Evolutionary conservation across 805 yeast genomes (phyloP).

Genomic region (Sugiyamaella lignohabitans): DNA sequence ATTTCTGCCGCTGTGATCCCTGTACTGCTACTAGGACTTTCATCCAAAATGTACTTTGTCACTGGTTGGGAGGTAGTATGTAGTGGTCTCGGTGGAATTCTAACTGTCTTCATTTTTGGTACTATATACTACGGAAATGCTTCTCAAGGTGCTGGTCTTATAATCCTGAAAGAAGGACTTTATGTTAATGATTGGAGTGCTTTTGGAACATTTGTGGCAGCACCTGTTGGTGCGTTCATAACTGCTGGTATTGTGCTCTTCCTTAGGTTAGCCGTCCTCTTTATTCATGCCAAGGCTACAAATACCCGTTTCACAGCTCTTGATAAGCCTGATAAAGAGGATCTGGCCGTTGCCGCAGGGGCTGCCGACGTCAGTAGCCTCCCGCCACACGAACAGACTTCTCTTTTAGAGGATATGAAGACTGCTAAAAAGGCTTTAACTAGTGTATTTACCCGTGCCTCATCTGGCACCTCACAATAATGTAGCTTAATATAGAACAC

Average conservation of each 20-base stretch:
- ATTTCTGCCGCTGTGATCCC: slow-evolving; percentile 86
- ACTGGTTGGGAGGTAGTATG: slow-evolving; percentile 74
- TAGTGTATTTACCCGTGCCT: not conserved
- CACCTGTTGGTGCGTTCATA: slow-evolving; percentile 74
- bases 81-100: slow-evolving; percentile 77
- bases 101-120: slow-evolving; percentile 79
- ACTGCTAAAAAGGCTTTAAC: not conserved
- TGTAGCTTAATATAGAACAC: too few relatives aligned
- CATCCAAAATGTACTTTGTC: slow-evolving; percentile 58
- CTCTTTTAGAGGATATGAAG: not conserved
- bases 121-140: slow-evolving; percentile 69
- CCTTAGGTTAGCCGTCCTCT: slow-evolving; percentile 20
- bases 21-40: slow-evolving; percentile 70
- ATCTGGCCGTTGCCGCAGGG: too few relatives aligned
- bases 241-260: slow-evolving; percentile 49
- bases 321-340: slow-evolving; percentile 23
- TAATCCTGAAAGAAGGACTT: slow-evolving; percentile 60
- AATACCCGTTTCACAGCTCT: slow-evolving; percentile 36
- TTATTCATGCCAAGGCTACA: slow-evolving; percentile 31
- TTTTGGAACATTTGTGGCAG: slow-evolving; percentile 88
- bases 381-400: not conserved
- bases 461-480: too few relatives aligned
- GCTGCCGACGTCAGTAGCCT: not conserved
- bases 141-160: slow-evolving; percentile 65
- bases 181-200: slow-evolving; percentile 87